Conservation (phyloP, 1,284 basidiomycete genomes). For the Dichomitus squalens region DNA sequence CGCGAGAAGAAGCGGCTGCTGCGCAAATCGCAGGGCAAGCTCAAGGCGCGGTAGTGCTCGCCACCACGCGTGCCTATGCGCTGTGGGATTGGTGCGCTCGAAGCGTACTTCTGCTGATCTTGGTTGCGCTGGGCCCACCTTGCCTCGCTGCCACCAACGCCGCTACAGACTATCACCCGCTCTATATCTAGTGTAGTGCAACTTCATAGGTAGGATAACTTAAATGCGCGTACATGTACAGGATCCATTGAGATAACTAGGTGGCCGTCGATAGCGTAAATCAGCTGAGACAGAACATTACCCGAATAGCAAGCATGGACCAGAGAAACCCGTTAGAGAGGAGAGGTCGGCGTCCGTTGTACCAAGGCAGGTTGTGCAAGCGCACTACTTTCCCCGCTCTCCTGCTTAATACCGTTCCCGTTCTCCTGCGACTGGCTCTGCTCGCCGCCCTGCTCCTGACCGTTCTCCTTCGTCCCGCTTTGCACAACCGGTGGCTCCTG, state of each 20-base stretch:
- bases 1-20: conserved; percentile 74
- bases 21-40: conserved; percentile 70
- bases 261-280: conserved; percentile 20
- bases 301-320: background rate
- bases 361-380: conserved; percentile 9
- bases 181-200: conserved; percentile 3
- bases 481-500: conserved; percentile 13
- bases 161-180: background rate
- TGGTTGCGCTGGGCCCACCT: background rate
- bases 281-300: conserved; percentile 1
- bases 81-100: too few species aligned
- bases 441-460: background rate
- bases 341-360: conserved; percentile 12
- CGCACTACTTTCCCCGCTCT: conserved; percentile 17
- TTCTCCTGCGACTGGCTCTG: background rate
- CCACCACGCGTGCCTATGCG: too few species aligned
- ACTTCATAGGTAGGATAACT: conserved; percentile 21
- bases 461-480: conserved; percentile 1
- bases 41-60: conserved; percentile 46
- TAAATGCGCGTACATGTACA: conserved; percentile 32
- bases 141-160: background rate
- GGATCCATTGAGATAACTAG: conserved; percentile 24
- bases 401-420: background rate
- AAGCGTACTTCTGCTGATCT: too few species aligned
- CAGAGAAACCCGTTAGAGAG: background rate